Conservation (phyloP, 495 filamentous ascomycete species). For the Evernia prunastri region DNA sequence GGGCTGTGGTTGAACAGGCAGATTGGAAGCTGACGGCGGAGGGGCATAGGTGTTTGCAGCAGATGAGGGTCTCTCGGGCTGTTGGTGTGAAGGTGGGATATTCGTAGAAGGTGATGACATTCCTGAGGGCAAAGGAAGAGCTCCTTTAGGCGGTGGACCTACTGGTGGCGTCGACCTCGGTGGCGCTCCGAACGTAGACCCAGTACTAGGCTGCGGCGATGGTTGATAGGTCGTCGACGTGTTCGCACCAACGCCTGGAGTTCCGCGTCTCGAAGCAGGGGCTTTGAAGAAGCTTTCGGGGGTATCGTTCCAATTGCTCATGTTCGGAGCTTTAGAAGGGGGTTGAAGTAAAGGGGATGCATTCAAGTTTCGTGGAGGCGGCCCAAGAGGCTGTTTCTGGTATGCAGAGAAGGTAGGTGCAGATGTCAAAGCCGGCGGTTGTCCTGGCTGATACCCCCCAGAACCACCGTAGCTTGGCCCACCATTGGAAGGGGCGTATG, state of each 20-base stretch:
- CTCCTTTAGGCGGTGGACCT: slow-evolving; percentile 51
- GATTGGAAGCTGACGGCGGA: slow-evolving; percentile 33
- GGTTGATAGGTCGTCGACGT: slow-evolving; percentile 66
- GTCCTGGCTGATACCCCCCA: slow-evolving; percentile 46
- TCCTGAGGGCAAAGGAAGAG: slow-evolving; percentile 44
- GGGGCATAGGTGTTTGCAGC: slow-evolving; percentile 71
- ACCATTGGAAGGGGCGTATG: slow-evolving; percentile 47
- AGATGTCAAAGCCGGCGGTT: slow-evolving; percentile 31
- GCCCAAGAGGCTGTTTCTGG: slow-evolving; percentile 40
- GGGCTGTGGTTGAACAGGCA: slow-evolving; percentile 40
- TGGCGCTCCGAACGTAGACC: slow-evolving; percentile 36
- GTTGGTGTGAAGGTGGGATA: slow-evolving; percentile 39
- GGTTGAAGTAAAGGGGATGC: slow-evolving; percentile 58
- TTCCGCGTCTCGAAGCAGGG: slow-evolving; percentile 59
- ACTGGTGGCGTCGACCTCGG: slow-evolving; percentile 40
- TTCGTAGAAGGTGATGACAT: slow-evolving; percentile 47
- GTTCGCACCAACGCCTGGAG: slow-evolving; percentile 54
- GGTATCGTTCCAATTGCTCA: slow-evolving; percentile 88
- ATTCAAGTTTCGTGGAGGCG: slow-evolving; percentile 52
- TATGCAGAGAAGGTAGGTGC: slow-evolving; percentile 37
- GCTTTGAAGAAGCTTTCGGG: slow-evolving; percentile 74
- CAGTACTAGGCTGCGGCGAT: slow-evolving; percentile 35
- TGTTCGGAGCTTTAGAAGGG: slow-evolving; percentile 62
- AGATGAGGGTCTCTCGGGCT: slow-evolving; percentile 49
- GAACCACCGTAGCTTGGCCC: slow-evolving; percentile 34